Evolutionary conservation across 129 eudicot species (phyloP), one percentile per base, ranked within the genome.

Genomic region (Escallonia rubra): DNA sequence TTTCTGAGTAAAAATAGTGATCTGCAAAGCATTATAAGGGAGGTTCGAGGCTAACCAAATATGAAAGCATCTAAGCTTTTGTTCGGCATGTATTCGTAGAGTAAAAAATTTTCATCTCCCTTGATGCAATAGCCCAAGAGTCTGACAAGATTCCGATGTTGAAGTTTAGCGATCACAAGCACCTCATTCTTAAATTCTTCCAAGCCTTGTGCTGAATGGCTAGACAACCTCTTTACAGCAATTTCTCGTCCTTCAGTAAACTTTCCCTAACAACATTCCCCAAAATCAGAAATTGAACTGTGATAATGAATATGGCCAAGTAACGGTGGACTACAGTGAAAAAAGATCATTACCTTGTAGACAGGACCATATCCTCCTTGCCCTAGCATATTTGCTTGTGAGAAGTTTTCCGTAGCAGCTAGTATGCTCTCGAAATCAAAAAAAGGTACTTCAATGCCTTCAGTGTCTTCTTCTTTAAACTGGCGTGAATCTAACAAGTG

Each of bases 41-140:
- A 23, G 34, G 43, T 43, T 59, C 9, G 68, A 52, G 43, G 45
- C 86, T 80, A 67, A 84, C 81, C 86, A 78, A 84, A 84, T 59
- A 84, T 59, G 59, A 78, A 71, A 11, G 64, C 72, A 47, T 84
- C 89, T 67, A 84, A 69, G 77, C 89, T 84, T 80, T 72, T 75
- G 54, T 83, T 83, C n/a, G 81, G 81, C 89, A 80, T 77, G 76
- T 80, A 84, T 68, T 84, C 89, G 10, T 84, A 84, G 34, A 84
- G 40, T 55, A 80, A 56, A 46, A 84, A 80, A 71, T 67, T 67
- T 75, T 84, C 89, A 9, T 64, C 77, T 40, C 75, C 68, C 68
- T 76, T 62, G 41, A 66, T 75, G 64, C 89, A 77, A 60, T 80
- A 84, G 12, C 89, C 89, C 76, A 77, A 38, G 3, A 79, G 67